phyloP scores from a whole-genome alignment of 192 early-diverging fungal species.

The Chytriomyces confervae region DNA sequence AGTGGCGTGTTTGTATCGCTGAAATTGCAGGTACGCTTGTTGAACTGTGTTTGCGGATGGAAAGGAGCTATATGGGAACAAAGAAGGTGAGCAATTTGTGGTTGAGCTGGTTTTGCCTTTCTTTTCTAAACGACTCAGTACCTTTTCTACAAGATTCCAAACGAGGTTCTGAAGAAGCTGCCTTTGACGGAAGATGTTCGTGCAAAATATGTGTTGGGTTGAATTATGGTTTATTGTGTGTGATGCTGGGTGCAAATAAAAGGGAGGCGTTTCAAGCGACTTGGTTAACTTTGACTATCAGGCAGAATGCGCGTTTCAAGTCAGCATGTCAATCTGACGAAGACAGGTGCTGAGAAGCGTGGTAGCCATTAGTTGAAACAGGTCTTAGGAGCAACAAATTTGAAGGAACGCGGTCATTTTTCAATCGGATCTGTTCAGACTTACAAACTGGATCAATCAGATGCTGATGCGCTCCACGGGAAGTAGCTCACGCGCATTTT shows the following conservation, averaged over 20 bases:
- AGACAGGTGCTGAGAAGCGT: too few relatives aligned
- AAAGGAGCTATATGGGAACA: not conserved
- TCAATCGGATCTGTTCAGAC: too few relatives aligned
- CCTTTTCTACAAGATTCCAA: conserved; percentile 2
- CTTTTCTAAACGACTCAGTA: not conserved
- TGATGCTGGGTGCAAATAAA: too few relatives aligned
- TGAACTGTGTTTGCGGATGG: not conserved
- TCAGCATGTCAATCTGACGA: too few relatives aligned
- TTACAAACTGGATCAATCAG: not conserved
- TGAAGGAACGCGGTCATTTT: too few relatives aligned
- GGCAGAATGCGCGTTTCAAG: too few relatives aligned
- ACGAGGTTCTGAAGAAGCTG: conserved; percentile 5
- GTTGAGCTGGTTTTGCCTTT: not conserved
- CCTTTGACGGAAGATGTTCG: conserved; percentile 27
- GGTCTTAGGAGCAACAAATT: too few relatives aligned
- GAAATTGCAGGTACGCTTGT: conserved; percentile 8
- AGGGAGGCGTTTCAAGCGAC: too few relatives aligned
- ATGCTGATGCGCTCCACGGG: not conserved
- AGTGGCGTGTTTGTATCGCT: not conserved
- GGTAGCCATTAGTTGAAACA: too few relatives aligned
- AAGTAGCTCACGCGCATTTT: not conserved
- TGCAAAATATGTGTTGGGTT: conserved; percentile 10
- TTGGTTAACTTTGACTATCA: too few relatives aligned
- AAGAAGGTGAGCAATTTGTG: not conserved
- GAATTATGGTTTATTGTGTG: too few relatives aligned